Conservation (phyloP, 352 stramenopile genomes). For the Phytophthora hybrid region DNA sequence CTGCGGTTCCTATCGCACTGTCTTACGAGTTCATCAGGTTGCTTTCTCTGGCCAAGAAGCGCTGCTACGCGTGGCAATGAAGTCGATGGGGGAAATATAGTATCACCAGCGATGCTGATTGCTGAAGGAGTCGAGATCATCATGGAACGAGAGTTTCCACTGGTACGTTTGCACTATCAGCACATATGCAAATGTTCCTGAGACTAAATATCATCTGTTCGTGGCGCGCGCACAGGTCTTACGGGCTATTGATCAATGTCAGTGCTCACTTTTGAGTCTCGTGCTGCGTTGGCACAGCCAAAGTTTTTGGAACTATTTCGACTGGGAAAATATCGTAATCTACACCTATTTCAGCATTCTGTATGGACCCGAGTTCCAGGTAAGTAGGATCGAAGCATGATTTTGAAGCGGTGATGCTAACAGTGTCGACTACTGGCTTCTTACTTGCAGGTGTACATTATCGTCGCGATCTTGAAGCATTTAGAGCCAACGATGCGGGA, state of each 20-base stretch:
- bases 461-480: constrained; percentile 59
- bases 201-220: constrained; percentile 10
- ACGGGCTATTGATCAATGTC: constrained; percentile 46
- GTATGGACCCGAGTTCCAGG: constrained; percentile 69
- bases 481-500: constrained; percentile 51
- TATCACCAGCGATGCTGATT: constrained; percentile 22
- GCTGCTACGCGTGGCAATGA: not conserved
- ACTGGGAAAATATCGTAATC: constrained; percentile 67
- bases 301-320: constrained; percentile 77
- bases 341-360: constrained; percentile 64
- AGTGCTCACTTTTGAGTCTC: constrained; percentile 57
- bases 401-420: not conserved
- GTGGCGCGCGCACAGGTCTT: constrained; percentile 44
- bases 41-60: constrained; percentile 52
- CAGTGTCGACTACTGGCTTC: not conserved
- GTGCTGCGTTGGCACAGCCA: constrained; percentile 63
- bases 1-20: constrained; percentile 46
- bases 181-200: not conserved
- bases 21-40: constrained; percentile 27
- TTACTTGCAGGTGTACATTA: constrained; percentile 54
- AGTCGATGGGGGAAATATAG: not conserved
- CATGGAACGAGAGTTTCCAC: constrained; percentile 55
- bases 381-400: constrained; percentile 15
- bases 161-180: constrained; percentile 38
- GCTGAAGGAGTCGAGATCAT: constrained; percentile 57